Base-by-base conservation (phyloP, 176 grass and related monocot genomes). In the Thinopyrum elongatum region DNA sequence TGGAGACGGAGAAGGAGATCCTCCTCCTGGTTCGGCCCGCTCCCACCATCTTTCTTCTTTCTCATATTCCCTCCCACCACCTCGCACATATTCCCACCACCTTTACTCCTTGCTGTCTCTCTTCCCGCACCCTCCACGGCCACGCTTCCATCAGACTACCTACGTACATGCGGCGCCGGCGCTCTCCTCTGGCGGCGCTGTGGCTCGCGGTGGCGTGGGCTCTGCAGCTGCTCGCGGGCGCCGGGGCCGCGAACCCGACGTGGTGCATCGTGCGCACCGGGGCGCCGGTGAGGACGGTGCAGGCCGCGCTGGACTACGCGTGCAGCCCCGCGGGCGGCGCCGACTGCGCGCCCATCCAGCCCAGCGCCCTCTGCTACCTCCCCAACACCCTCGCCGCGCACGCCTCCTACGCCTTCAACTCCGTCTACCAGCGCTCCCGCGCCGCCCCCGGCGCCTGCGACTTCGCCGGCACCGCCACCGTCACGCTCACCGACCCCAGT, bases 401-500 rank as follows among this genome's bases (percentile, higher is more conserved):
- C 85, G 90, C 92, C 77, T 92, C 95, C 83, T 94, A 94, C 87
- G 95, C 95, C 86, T 94, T 93, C 92, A 93, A 94, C 85, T 84
- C 86, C 80, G 33, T 82, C 90, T 97, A 91, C 88, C 92, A 92
- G 90, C 85, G 92, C 23, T 85, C 90, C 27, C 87, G 86, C 47
- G 85, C 83, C 70, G 88, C 86, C 3, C 88, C 94, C 47, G 92
- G 68, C 53, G 84, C 75, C 16, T 97, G 95, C 86, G 86, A 91
- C 90, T 97, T 97, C 78, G 84, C 90, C 86, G 95, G 95, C 81
- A 91, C 92, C 60, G 95, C 90, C 87, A 84, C 91, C 85, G 80
- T 94, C 82, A 97, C 95, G 6, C 42, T 92, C 76, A 90, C 81
- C 67, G 91, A 92, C 66, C 93, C 92, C 5, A 97, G 93, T 98